Evolutionary conservation across 1,139 yeast genomes (phyloP).

Genomic region (Diutina mesorugosa): DNA sequence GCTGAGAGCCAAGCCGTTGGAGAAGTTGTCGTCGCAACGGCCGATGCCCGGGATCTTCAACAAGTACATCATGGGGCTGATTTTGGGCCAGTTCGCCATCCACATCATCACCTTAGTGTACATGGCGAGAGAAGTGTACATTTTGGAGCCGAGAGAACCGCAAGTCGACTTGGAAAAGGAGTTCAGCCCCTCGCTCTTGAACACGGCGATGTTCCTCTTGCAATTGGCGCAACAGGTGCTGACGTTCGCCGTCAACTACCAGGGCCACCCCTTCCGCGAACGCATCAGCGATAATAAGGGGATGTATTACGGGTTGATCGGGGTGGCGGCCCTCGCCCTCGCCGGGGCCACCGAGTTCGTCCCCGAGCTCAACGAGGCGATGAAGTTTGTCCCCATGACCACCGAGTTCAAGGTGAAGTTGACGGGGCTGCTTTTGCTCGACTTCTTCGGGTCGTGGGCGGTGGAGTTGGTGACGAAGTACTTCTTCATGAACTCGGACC

Average conservation of each 20-base stretch:
- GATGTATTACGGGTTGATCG: slow-evolving; percentile 90
- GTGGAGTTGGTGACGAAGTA: slow-evolving; percentile 70
- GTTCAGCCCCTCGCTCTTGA: slow-evolving; percentile 78
- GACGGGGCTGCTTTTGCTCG: slow-evolving; percentile 60
- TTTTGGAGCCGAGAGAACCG: slow-evolving; percentile 84
- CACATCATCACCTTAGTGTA: slow-evolving; percentile 77
- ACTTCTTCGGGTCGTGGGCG: slow-evolving; percentile 66
- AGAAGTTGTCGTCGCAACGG: slow-evolving; percentile 82
- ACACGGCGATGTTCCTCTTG: slow-evolving; percentile 89
- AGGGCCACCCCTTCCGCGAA: slow-evolving; percentile 95
- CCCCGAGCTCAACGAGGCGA: slow-evolving; percentile 87
- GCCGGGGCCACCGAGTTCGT: slow-evolving; percentile 90
- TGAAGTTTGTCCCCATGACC: slow-evolving; percentile 85
- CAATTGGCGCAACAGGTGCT: slow-evolving; percentile 96
- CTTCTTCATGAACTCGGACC: slow-evolving; percentile 80
- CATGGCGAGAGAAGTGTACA: slow-evolving; percentile 71
- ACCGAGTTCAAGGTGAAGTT: slow-evolving; percentile 63
- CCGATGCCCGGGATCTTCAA: slow-evolving; percentile 98
- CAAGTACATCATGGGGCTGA: slow-evolving; percentile 92
- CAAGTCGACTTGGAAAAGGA: slow-evolving; percentile 80
- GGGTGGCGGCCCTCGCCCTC: slow-evolving; percentile 80
- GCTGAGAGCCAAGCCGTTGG: slow-evolving; percentile 85
- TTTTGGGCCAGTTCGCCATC: slow-evolving; percentile 89
- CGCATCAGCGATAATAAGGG: slow-evolving; percentile 84
- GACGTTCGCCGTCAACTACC: slow-evolving; percentile 95